phyloP scores from a whole-genome alignment of 1,284 basidiomycete species.

The Trichosporon inkin region DNA sequence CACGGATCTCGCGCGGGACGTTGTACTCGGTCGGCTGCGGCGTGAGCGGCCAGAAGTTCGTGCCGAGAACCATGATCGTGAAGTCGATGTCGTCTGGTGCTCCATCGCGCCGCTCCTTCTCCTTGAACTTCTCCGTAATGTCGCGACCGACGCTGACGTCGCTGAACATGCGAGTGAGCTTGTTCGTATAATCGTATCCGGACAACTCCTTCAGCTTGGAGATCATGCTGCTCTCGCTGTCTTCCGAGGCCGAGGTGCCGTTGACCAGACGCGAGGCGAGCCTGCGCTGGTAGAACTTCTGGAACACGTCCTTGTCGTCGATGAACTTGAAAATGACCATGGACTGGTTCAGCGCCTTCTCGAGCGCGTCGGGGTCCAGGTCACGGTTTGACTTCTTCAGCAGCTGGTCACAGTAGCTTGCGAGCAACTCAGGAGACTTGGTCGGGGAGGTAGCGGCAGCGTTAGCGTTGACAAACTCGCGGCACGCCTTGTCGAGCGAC shows the following conservation, averaged over 20 bases:
- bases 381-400: slow-evolving; percentile 92
- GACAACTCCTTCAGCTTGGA: slow-evolving; percentile 97
- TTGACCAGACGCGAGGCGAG: slow-evolving; percentile 92
- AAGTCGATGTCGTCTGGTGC: slow-evolving; percentile 70
- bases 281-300: slow-evolving; percentile 97
- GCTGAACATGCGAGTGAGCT: slow-evolving; percentile 97
- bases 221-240: slow-evolving; percentile 97
- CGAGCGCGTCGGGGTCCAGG: slow-evolving; percentile 85
- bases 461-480: slow-evolving; percentile 94
- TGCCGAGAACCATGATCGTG: slow-evolving; percentile 87
- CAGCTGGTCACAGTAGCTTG: slow-evolving; percentile 87
- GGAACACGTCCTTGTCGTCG: slow-evolving; percentile 99
- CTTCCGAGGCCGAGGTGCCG: slow-evolving; percentile 88
- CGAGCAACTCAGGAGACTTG: slow-evolving; percentile 92
- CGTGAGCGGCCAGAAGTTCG: slow-evolving; percentile 93
- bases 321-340: slow-evolving; percentile 99
- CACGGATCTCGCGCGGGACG: slow-evolving; percentile 79
- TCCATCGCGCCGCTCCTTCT: slow-evolving; percentile 72
- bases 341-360: slow-evolving; percentile 83
- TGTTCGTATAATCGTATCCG: slow-evolving; percentile 98
- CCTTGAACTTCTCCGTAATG: slow-evolving; percentile 93
- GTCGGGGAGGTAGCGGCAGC: slow-evolving; percentile 79
- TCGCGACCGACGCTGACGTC: slow-evolving; percentile 96
- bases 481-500: slow-evolving; percentile 88
- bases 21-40: slow-evolving; percentile 79